Evolutionary conservation across 306 rosid species (phyloP).

Genomic region (Purshia tridentata): DNA sequence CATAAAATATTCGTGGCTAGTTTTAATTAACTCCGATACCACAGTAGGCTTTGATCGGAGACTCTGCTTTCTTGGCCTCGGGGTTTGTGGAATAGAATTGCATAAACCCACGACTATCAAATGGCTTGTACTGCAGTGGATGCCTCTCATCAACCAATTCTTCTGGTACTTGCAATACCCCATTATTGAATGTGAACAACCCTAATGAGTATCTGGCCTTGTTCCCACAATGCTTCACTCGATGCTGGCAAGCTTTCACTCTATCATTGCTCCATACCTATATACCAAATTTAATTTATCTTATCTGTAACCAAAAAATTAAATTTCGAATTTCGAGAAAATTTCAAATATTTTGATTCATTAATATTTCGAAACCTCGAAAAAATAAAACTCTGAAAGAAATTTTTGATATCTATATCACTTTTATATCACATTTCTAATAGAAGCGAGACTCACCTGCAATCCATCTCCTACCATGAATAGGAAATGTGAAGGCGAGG

Average conservation of each 20-base stretch:
- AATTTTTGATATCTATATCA: too few species aligned
- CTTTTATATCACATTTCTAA: too few species aligned
- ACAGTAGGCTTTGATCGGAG: neutral
- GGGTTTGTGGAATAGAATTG: too few species aligned
- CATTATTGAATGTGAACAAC: neutral
- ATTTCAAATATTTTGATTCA: too few species aligned
- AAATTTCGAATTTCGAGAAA: too few species aligned
- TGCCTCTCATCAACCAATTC: neutral
- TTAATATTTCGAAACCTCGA: too few species aligned
- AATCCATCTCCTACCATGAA: neutral
- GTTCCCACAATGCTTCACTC: neutral
- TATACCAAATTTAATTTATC: neutral
- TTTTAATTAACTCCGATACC: neutral
- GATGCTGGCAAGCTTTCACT: too few species aligned
- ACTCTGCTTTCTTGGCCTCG: slow-evolving; percentile 5
- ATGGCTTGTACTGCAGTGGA: neutral
- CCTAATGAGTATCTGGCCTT: neutral
- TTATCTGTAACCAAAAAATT: too few species aligned
- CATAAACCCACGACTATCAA: neutral
- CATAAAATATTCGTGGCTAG: too few species aligned
- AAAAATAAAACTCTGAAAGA: too few species aligned
- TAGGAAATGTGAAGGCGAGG: too few species aligned
- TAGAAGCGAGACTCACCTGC: neutral
- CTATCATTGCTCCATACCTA: neutral
- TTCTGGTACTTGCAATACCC: neutral